Evolutionary conservation across 2,329 filamentous ascomycete genomes (phyloP), one percentile per base, ranked within the genome.

Genomic region (Monilinia vaccinii-corymbosi): DNA sequence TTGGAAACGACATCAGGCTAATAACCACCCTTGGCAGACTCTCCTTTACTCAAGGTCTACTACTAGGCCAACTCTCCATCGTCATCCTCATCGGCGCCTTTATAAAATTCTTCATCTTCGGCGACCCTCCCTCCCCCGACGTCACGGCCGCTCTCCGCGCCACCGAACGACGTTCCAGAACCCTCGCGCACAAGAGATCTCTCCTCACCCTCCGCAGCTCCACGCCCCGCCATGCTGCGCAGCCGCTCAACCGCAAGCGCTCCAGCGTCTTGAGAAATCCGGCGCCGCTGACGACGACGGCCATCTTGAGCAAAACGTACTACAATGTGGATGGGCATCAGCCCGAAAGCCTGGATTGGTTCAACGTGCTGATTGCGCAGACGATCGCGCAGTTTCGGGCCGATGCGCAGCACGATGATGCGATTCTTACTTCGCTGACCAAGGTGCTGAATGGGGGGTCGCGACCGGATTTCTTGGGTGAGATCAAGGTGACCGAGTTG

Each of bases 51-150:
- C 91, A 96, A 73, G 94, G 94, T 32, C 87, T 99, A 67, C 84
- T 99, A 52, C 80, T 97, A 36, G 94, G 94, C 53, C 94, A 99
- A 74, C 80, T 99, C 56, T 96, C 91, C 2, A 89, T 99, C 49
- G 89, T 96, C 16, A 78, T 97, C 28, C 81, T 99, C 44, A 84
- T 99, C 63, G 92, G 91, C 65, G 90, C 88, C 67, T 97, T 99
- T 76, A 97, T 99, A 75, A 96, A 96, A 73, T 99, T 97, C 83
- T 99, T 99, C 82, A 97, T 99, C 71, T 97, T 99, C 72, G 94
- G 94, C 68, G 94, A 97, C 71, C 85, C 91, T 6, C 91, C 91
- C 0, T 91, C 89, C 1, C 81, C 91, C 63, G 91, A 96, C 64
- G 85, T 87, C 58, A 89, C 88, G 23, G 89, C 91, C 14, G 81